Base-by-base conservation (phyloP, 2,329 filamentous ascomycete genomes). In the Epichloe elymi region DNA sequence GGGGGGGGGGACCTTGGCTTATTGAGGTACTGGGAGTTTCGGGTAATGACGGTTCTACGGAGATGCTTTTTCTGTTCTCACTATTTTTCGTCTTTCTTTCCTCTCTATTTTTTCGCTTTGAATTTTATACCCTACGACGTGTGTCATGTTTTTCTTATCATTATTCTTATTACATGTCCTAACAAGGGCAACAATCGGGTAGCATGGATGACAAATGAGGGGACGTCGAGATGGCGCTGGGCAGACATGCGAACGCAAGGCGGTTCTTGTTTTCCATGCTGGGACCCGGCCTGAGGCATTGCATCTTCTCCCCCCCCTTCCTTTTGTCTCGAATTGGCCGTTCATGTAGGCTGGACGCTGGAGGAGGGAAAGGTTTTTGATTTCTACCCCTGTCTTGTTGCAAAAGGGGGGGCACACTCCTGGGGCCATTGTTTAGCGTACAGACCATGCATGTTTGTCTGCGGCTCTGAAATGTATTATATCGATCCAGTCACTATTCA, bases 121-220 rank as follows among this genome's bases (percentile, higher is more conserved):
- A 19, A n/a, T 48, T 48, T 49, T 56, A 50, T 55, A 53, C 51
- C 51, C 47, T 54, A 51, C 39, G 37, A 46, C 48, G 46, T 48
- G 38, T 41, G 39, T 44, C 17, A 38, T 47, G 26, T 12, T 44
- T 37, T 45, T 39, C 38, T 38, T 8, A n/a, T 5, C 43, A 37
- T 41, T 42, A 40, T 41, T 42, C 43, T 50, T 35, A 40, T 12
- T n/a, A 33, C 36, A 30, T 19, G 20, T 30, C 39, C 30, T n/a
- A 38, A 36, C 35, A 15, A n/a, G 48, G 19, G 26, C 45, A n/a
- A 4, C 19, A 26, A 39, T 14, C 12, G 17, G 35, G 36, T 10
- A 23, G 30, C 12, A 36, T 15, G 43, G 17, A 36, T 37, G 33
- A 46, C 11, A 20, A 42, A 19, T 12, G 15, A 23, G 20, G 7